Evolutionary conservation across 2,329 filamentous ascomycete species (phyloP).

Genomic region (Colletotrichum euphorbiae): DNA sequence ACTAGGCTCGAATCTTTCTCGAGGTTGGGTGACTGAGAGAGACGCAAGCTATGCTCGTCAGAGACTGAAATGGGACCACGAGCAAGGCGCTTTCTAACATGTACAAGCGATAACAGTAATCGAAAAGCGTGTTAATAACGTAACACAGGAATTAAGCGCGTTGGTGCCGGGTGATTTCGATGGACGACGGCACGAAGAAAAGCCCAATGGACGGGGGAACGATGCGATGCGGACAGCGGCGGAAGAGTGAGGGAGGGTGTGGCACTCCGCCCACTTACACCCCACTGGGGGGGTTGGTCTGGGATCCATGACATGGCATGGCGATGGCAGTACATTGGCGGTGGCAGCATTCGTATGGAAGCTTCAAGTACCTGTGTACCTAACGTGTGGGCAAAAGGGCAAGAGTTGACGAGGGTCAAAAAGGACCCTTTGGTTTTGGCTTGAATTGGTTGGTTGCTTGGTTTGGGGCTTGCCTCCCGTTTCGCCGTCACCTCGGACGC

Average conservation of each 20-base stretch:
- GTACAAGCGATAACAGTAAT: constrained; percentile 20
- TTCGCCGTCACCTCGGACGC: constrained; percentile 6
- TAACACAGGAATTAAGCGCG: constrained; percentile 1
- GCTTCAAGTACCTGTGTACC: background rate
- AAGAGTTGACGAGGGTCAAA: background rate
- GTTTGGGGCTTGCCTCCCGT: background rate
- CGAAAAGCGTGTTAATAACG: background rate
- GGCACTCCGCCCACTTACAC: constrained; percentile 36
- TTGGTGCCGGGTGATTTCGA: constrained; percentile 9
- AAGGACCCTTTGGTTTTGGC: constrained; percentile 11
- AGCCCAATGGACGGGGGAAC: constrained; percentile 10
- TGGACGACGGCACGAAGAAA: background rate
- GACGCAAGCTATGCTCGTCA: constrained; percentile 6
- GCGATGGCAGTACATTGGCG: constrained; percentile 9
- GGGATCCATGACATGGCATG: constrained; percentile 25
- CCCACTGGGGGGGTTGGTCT: constrained; percentile 27
- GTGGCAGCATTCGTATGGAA: background rate
- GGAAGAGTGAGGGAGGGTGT: constrained; percentile 21
- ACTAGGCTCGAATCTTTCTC: constrained; percentile 26
- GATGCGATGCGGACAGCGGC: constrained; percentile 23
- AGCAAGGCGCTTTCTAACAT: background rate
- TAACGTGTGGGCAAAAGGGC: background rate
- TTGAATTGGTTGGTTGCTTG: background rate
- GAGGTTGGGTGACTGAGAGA: constrained; percentile 19
- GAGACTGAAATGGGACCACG: constrained; percentile 12